Conservation (phyloP, 2,329 filamentous ascomycete species). For the Ascochyta rabiei region DNA sequence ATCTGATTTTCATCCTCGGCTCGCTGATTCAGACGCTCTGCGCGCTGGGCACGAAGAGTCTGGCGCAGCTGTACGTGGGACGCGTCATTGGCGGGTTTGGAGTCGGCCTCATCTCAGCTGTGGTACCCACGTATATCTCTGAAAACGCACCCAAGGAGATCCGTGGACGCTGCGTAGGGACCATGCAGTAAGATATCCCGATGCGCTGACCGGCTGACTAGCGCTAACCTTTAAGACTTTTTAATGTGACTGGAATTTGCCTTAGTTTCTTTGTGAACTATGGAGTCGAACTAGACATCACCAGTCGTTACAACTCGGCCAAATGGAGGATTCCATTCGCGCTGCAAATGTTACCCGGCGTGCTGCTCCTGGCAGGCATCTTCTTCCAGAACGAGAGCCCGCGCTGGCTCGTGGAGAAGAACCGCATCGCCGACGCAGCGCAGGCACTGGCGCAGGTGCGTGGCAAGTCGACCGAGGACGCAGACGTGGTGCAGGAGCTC, state of each 20-base stretch:
- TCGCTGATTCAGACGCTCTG: conserved; percentile 51
- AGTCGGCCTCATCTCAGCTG: conserved; percentile 51
- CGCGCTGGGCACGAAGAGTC: conserved; percentile 40
- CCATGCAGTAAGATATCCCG: too few relatives aligned
- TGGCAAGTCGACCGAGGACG: conserved; percentile 42
- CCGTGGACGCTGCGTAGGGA: conserved; percentile 47
- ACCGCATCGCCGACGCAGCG: conserved; percentile 53
- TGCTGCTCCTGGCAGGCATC: conserved; percentile 57
- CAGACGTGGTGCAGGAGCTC: conserved; percentile 48
- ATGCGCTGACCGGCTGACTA: too few relatives aligned
- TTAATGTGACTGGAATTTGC: conserved; percentile 55
- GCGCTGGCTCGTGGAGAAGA: conserved; percentile 61
- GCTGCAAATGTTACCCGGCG: conserved; percentile 59
- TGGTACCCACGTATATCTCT: conserved; percentile 54
- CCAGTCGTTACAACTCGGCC: conserved; percentile 47
- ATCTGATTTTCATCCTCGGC: conserved; percentile 51
- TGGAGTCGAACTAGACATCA: conserved; percentile 55
- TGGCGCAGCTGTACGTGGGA: conserved; percentile 51
- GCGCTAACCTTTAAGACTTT: too few relatives aligned
- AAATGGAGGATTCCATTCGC: conserved; percentile 62
- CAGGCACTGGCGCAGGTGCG: conserved; percentile 50
- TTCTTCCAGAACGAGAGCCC: conserved; percentile 60
- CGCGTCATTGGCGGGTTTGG: conserved; percentile 54
- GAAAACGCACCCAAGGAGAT: conserved; percentile 54
- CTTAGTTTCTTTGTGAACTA: conserved; percentile 61